phyloP scores from a whole-genome alignment of 2,329 filamentous ascomycete species.

The Pyricularia sp. region DNA sequence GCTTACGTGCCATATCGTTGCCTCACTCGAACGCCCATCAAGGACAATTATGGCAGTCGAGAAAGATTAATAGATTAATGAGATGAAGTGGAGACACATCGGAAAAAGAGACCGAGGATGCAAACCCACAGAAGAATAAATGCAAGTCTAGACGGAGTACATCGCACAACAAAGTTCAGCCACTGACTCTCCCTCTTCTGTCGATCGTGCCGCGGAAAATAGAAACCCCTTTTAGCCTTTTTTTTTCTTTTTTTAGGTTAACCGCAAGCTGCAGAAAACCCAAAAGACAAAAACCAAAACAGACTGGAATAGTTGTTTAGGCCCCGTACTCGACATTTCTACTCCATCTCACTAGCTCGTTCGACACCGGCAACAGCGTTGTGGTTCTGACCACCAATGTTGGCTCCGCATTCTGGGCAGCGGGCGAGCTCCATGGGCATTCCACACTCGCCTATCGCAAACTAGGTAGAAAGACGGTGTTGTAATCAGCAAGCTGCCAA shows the following conservation, averaged over 20 bases:
- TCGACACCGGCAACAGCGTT: constrained; percentile 35
- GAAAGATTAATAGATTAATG: not conserved
- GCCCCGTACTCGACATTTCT: not conserved
- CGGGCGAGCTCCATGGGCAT: constrained; percentile 47
- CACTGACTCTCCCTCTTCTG: too few species aligned
- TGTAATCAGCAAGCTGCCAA: not conserved
- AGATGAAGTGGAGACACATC: too few species aligned
- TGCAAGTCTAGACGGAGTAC: too few species aligned
- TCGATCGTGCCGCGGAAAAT: too few species aligned
- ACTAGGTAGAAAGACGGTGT: constrained; percentile 14
- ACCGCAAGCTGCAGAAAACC: not conserved
- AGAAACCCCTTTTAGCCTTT: too few species aligned
- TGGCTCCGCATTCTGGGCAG: constrained; percentile 49
- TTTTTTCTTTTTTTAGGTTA: too few species aligned
- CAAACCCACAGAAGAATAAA: too few species aligned
- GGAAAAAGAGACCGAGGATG: too few species aligned
- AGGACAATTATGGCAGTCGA: not conserved
- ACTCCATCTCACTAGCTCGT: constrained; percentile 35
- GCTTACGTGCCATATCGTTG: not conserved
- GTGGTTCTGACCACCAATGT: constrained; percentile 43
- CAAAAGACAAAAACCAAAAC: not conserved
- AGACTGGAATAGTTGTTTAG: not conserved
- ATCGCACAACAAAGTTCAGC: too few species aligned
- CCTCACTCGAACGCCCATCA: not conserved
- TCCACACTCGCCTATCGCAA: constrained; percentile 53